Percentiles rank a stretch among this genome's conserved stretches.
Evolutionary conservation across 345 rosid species (phyloP).

Genomic region (Tarenaya hassleriana): DNA sequence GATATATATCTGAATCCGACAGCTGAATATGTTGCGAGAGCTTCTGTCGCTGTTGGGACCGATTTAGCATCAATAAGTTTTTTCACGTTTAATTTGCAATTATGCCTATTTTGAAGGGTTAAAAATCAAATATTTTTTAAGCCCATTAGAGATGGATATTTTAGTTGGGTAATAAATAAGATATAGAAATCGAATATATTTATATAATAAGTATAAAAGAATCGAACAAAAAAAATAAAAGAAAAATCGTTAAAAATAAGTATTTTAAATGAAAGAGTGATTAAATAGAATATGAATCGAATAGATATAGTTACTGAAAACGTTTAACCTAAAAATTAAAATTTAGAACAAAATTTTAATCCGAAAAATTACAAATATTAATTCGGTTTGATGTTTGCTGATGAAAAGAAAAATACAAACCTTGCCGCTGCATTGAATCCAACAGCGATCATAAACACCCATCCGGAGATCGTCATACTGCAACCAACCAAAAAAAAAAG

Average conservation of each 20-base stretch:
- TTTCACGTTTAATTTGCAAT: not conserved
- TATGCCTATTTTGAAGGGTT: not conserved
- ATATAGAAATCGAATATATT: too few species aligned
- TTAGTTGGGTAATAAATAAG: too few species aligned
- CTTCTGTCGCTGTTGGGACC: not conserved
- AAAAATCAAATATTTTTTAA: not conserved
- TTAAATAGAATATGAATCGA: constrained; percentile 6
- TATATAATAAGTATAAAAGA: too few species aligned
- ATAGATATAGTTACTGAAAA: too few species aligned
- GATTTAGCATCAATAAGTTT: not conserved
- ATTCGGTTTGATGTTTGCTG: too few species aligned
- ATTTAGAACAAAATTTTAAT: too few species aligned
- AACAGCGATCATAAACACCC: constrained; percentile 67
- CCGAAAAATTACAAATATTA: too few species aligned
- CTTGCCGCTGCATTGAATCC: constrained; percentile 74
- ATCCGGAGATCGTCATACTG: constrained; percentile 62
- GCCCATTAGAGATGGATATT: too few species aligned
- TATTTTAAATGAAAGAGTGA: not conserved
- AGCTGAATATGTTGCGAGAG: too few species aligned
- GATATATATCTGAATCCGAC: too few species aligned
- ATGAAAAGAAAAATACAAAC: constrained; percentile 20
- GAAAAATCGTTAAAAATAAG: not conserved
- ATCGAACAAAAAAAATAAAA: not conserved
- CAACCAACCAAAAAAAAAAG: constrained; percentile 8
- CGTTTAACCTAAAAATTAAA: too few species aligned